Evolutionary conservation across 345 rosid species (phyloP), one percentile per base, ranked within the genome.

Genomic region (Bretschneidera sinensis): DNA sequence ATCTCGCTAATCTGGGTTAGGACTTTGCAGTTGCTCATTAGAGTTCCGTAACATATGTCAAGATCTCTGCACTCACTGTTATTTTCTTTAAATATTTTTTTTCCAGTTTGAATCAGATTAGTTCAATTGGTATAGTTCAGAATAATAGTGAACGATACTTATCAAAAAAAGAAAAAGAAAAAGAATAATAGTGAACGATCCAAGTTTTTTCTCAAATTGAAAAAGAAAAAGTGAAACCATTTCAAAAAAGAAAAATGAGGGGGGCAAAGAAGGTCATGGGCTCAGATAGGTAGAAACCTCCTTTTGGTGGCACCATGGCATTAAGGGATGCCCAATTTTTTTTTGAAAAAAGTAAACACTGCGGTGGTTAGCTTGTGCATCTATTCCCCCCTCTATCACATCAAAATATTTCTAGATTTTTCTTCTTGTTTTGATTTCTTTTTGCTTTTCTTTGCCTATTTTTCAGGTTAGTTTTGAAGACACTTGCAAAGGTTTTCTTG

Each of bases 401-500:
- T 8, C 3, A 28, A 28, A 28, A 28, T 48, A 9, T 48, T 6
- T n/a, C 21, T 6, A 5, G 25, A 43, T 60, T 48, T 24, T 45
- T 48, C 8, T 54, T 54, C n/a, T 22, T 54, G 6, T 50, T 13
- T 19, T 59, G 59, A n/a, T n/a, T 62, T 21, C 25, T 24, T 24
- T 57, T n/a, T n/a, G n/a, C n/a, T n/a, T n/a, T n/a, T 70, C 13
- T 24, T 62, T 31, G 45, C 62, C 34, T 11, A 22, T 58, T 77
- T 47, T 43, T 51, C 80, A 90, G 97, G 92, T 94, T 48, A 90
- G 86, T 64, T 94, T 94, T 85, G 99, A 94, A 81, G 99, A 94
- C 80, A 82, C 97, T 16, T 94, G 96, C 88, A 94, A 86, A 88
- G 97, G 99, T 57, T 94, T 94, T 74, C 77, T 86, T 33, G 97